Percentiles rank a stretch among this genome's conserved stretches.
Conservation (phyloP, 495 filamentous ascomycete species). For the Tuber brumale region DNA sequence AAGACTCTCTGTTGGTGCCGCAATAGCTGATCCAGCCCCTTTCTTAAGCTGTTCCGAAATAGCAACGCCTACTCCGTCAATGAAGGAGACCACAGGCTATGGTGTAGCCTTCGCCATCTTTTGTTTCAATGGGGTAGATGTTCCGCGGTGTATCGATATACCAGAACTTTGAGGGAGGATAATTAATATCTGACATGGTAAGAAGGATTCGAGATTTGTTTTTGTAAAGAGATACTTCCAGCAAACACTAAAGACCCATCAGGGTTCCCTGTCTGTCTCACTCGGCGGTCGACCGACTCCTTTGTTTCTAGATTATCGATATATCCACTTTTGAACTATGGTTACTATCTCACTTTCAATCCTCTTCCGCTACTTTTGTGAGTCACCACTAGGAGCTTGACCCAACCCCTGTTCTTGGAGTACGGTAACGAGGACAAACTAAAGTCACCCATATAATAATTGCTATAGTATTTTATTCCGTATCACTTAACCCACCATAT, state of each 20-base stretch:
- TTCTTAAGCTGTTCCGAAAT: background rate
- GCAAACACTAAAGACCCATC: background rate
- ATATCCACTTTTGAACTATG: no score
- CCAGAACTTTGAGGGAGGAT: background rate
- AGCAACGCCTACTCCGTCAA: no score
- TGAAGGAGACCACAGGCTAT: no score
- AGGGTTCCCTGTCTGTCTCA: no score
- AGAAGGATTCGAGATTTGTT: background rate
- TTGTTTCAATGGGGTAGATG: background rate
- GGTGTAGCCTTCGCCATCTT: background rate
- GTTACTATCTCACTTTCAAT: no score
- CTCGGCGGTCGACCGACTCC: no score
- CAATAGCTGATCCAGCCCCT: background rate
- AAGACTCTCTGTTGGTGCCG: constrained; percentile 49
- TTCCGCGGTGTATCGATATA: background rate
- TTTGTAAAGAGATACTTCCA: background rate
- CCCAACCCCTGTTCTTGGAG: no score
- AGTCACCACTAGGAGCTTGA: background rate
- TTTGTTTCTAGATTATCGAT: no score
- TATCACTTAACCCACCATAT: no score
- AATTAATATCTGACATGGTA: background rate
- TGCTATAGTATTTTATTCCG: background rate
- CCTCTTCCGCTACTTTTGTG: background rate
- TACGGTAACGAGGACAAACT: background rate
- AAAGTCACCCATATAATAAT: background rate